phyloP scores from a whole-genome alignment of 805 yeast species.

The Cyberlindnera euphorbiae region DNA sequence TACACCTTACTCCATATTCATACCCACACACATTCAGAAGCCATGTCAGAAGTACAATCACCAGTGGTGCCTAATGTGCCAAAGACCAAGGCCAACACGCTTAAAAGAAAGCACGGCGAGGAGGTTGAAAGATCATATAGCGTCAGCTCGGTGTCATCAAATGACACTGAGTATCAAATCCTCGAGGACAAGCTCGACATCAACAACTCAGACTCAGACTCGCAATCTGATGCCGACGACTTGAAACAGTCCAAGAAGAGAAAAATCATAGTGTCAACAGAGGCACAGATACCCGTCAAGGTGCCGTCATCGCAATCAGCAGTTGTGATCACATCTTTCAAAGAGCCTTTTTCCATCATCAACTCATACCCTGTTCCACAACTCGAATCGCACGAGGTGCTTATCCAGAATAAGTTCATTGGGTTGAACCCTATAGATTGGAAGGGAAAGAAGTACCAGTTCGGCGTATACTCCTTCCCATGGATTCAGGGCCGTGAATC shows the following conservation, averaged over 20 bases:
- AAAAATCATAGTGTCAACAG: neutral
- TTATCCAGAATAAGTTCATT: slow-evolving; percentile 30
- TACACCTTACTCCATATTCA: too few species aligned
- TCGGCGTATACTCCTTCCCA: slow-evolving; percentile 44
- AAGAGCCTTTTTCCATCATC: slow-evolving; percentile 23
- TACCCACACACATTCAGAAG: too few species aligned
- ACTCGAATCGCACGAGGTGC: slow-evolving; percentile 26
- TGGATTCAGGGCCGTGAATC: slow-evolving; percentile 48
- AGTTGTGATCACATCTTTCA: slow-evolving; percentile 24
- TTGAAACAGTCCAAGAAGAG: slow-evolving; percentile 4
- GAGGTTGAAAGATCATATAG: too few species aligned
- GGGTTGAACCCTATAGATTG: slow-evolving; percentile 47
- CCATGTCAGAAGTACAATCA: too few species aligned
- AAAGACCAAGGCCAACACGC: too few species aligned
- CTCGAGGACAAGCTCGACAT: too few species aligned
- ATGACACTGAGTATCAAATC: too few species aligned
- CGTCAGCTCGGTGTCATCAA: too few species aligned
- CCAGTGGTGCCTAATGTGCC: too few species aligned
- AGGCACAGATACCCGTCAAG: slow-evolving; percentile 1
- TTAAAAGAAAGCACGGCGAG: too few species aligned
- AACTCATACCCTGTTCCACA: slow-evolving; percentile 20
- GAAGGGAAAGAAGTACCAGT: slow-evolving; percentile 42
- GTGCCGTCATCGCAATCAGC: slow-evolving; percentile 19
- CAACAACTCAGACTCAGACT: too few species aligned
- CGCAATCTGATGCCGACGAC: too few species aligned